Percentiles rank a stretch among this genome's conserved stretches.
Conservation (phyloP, 2,329 filamentous ascomycete species). For the Cytospora paraplurivora region DNA sequence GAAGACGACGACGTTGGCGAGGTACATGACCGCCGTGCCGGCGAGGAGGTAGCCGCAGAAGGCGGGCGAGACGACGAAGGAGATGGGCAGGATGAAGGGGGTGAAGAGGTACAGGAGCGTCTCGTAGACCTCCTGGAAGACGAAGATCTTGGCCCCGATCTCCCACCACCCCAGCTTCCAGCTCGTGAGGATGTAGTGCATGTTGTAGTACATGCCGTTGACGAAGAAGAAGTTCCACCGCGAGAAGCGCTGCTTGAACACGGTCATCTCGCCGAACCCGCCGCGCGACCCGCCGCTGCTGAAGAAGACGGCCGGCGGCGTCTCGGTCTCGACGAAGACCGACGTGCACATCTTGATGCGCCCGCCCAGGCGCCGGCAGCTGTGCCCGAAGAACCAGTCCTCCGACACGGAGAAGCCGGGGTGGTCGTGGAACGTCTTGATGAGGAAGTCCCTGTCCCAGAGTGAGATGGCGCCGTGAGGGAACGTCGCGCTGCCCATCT, state of each 20-base stretch:
- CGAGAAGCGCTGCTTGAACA: conserved; percentile 53
- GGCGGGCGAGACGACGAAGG: conserved; percentile 42
- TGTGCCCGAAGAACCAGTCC: conserved; percentile 56
- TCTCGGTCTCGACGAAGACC: conserved; percentile 54
- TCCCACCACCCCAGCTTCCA: conserved; percentile 54
- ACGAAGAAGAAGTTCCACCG: conserved; percentile 57
- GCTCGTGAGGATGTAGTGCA: conserved; percentile 47
- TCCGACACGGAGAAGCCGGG: conserved; percentile 53
- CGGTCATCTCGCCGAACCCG: conserved; percentile 55
- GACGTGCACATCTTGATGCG: conserved; percentile 52
- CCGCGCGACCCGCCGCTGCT: conserved; percentile 44
- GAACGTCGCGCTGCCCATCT: conserved; percentile 50
- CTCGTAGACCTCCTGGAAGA: conserved; percentile 52
- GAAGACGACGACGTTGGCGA: conserved; percentile 48
- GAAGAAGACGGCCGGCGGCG: conserved; percentile 47
- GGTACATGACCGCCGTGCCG: conserved; percentile 45
- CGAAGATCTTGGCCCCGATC: conserved; percentile 51
- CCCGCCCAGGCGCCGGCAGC: conserved; percentile 45
- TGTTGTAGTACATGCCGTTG: conserved; percentile 50
- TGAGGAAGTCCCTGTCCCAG: conserved; percentile 50
- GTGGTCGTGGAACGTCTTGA: conserved; percentile 49
- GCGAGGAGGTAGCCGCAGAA: conserved; percentile 44
- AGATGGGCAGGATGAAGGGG: conserved; percentile 49
- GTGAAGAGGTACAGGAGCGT: conserved; percentile 48
- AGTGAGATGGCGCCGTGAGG: conserved; percentile 54